phyloP scores from a whole-genome alignment of 1,284 basidiomycete species.

The Coriolopsis trogii region DNA sequence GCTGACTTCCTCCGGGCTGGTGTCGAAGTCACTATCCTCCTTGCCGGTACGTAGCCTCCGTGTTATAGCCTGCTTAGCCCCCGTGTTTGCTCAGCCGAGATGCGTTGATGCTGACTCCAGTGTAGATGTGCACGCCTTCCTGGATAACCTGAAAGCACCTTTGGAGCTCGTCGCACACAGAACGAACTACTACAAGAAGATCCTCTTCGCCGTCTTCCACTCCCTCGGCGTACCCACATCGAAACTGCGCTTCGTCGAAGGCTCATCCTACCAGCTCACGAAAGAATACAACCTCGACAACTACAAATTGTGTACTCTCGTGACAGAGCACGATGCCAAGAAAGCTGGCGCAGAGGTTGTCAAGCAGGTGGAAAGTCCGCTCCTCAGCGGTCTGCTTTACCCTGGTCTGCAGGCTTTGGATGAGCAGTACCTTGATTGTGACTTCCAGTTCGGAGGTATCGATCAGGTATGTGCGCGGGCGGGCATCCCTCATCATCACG shows the following conservation, averaged over 20 bases:
- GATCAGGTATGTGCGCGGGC: constrained; percentile 73
- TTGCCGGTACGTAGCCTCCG: constrained; percentile 69
- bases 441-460: constrained; percentile 98
- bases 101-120: constrained; percentile 6
- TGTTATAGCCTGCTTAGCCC: too few relatives aligned
- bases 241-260: constrained; percentile 84
- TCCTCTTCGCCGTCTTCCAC: constrained; percentile 84
- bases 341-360: constrained; percentile 99
- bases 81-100: too few relatives aligned
- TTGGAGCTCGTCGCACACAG: constrained; percentile 91
- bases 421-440: constrained; percentile 94
- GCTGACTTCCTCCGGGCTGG: constrained; percentile 95
- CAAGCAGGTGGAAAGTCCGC: constrained; percentile 93
- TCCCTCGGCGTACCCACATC: constrained; percentile 92
- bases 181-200: constrained; percentile 87
- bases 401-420: constrained; percentile 96
- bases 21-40: constrained; percentile 87
- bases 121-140: constrained; percentile 98
- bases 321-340: constrained; percentile 95
- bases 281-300: constrained; percentile 95
- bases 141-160: constrained; percentile 97
- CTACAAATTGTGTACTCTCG: constrained; percentile 87
- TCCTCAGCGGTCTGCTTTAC: constrained; percentile 93
- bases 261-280: constrained; percentile 91
- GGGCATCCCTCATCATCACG: constrained; percentile 1